phyloP scores from a whole-genome alignment of 2,329 filamentous ascomycete genomes.

The Diaporthe eres region DNA sequence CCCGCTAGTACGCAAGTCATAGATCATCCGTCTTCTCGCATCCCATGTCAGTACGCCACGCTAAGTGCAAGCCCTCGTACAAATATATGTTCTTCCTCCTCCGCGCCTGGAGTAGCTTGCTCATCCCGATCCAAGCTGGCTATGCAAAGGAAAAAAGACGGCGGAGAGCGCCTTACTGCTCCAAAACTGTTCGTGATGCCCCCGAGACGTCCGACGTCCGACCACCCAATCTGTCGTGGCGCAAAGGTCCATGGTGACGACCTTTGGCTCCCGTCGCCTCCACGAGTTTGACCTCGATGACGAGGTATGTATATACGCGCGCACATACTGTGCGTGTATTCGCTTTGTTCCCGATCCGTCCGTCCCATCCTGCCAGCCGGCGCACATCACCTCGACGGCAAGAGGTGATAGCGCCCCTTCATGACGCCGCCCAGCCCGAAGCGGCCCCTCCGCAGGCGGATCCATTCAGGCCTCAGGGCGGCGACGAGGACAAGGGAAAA shows the following conservation, averaged over 20 bases:
- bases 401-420: slow-evolving; percentile 18
- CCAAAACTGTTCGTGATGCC: neutral
- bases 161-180: neutral
- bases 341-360: neutral
- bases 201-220: neutral
- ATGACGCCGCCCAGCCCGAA: slow-evolving; percentile 21
- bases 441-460: slow-evolving; percentile 18
- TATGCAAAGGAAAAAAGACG: neutral
- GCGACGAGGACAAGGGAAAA: slow-evolving; percentile 11
- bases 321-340: neutral
- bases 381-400: slow-evolving; percentile 17
- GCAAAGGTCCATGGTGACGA: neutral
- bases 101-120: no score
- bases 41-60: neutral
- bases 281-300: no score
- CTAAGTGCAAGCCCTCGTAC: neutral
- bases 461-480: slow-evolving; percentile 27
- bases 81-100: neutral
- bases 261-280: neutral
- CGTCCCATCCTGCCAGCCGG: no score
- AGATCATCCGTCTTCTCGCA: neutral
- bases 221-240: no score
- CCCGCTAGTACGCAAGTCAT: neutral
- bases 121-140: no score
- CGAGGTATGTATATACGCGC: neutral